phyloP scores from a whole-genome alignment of 768 basidiomycete genomes.

The Auricularia sp. region DNA sequence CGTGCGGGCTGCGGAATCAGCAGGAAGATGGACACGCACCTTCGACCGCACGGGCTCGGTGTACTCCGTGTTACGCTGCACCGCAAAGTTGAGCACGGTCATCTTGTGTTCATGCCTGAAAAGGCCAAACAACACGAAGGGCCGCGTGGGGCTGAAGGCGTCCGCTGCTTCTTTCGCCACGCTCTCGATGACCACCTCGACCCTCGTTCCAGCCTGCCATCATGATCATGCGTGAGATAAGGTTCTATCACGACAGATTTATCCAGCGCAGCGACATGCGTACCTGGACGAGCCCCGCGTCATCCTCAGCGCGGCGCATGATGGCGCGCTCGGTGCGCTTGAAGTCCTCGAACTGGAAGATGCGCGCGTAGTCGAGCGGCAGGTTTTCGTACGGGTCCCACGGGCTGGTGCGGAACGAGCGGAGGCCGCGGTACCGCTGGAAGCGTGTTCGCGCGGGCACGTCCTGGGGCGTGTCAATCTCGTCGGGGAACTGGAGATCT shows the following conservation, averaged over 20 bases:
- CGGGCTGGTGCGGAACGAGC: conserved; percentile 87
- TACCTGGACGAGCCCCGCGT: conserved; percentile 25
- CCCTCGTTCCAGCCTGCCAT: conserved; percentile 66
- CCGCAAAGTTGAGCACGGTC: conserved; percentile 82
- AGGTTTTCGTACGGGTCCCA: conserved; percentile 98
- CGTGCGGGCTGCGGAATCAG: too few relatives aligned
- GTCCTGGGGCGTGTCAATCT: conserved; percentile 88
- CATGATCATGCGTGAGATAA: neutral
- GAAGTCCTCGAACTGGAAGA: conserved; percentile 96
- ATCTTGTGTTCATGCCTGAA: conserved; percentile 95
- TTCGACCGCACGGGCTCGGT: conserved; percentile 82
- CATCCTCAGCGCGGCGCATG: conserved; percentile 53
- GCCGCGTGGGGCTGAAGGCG: conserved; percentile 23
- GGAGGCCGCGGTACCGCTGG: conserved; percentile 84
- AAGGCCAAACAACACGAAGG: conserved; percentile 67
- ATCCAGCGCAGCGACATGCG: neutral
- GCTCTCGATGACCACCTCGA: conserved; percentile 64
- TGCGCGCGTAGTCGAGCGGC: conserved; percentile 84
- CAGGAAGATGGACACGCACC: conserved; percentile 29
- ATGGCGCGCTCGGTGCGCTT: conserved; percentile 71
- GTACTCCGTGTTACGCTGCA: conserved; percentile 94
- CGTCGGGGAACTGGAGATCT: conserved; percentile 87
- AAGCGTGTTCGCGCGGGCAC: conserved; percentile 71
- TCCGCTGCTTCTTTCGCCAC: conserved; percentile 56
- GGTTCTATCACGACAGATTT: neutral